phyloP scores from a whole-genome alignment of 75 land plant species.

The Pinus albicaulis region DNA sequence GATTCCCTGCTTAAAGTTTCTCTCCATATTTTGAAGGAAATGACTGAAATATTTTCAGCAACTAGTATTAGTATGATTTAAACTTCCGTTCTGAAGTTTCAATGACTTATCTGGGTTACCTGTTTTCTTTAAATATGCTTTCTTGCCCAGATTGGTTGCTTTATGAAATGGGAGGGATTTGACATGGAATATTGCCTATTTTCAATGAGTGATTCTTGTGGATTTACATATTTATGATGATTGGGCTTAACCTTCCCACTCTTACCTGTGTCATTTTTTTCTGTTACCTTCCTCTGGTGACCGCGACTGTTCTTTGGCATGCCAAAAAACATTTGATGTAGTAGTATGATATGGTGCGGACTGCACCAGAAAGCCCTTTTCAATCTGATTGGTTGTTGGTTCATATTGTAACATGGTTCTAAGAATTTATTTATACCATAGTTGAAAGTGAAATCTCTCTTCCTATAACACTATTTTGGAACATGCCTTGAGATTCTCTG shows the following conservation, averaged over 20 bases:
- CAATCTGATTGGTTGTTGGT: background rate
- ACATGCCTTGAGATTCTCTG: background rate
- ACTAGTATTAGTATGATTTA: background rate
- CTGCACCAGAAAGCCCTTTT: background rate
- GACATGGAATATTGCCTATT: background rate
- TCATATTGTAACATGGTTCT: background rate
- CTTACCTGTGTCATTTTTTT: background rate
- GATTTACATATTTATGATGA: background rate
- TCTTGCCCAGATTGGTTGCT: constrained; percentile 1
- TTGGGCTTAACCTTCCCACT: background rate
- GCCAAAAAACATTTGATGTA: background rate
- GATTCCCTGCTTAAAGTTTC: constrained; percentile 5
- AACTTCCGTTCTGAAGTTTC: background rate
- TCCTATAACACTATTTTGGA: background rate
- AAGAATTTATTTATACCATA: background rate
- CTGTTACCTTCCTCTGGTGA: background rate
- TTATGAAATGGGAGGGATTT: constrained; percentile 1
- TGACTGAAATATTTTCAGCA: background rate
- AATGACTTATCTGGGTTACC: background rate
- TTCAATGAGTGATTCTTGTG: background rate
- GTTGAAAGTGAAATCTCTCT: background rate
- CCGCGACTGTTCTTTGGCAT: background rate
- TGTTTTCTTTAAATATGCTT: constrained; percentile 2
- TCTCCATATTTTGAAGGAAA: background rate
- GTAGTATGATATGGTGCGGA: background rate